A percentile compares a stretch with the other conserved stretches of the same genome.
phyloP scores from a whole-genome alignment of 2,329 filamentous ascomycete species.

The Aspergillus sp. region DNA sequence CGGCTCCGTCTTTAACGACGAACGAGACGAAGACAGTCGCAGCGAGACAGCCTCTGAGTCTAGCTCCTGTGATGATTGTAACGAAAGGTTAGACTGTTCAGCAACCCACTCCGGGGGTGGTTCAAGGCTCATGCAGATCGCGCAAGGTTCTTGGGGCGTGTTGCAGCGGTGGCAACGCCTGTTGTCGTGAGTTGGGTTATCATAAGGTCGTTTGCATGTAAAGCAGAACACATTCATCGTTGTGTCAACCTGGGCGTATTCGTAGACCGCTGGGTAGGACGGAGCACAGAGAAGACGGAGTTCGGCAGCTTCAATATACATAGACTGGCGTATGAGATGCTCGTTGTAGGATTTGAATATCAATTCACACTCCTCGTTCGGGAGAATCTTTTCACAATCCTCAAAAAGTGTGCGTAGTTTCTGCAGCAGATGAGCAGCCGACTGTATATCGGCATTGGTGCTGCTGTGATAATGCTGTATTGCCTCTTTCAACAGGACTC shows the following conservation, averaged over 20 bases:
- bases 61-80: conserved; percentile 11
- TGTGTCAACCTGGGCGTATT: conserved; percentile 55
- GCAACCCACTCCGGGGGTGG: conserved; percentile 40
- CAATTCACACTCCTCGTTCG: conserved; percentile 50
- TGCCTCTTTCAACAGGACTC: conserved; percentile 37
- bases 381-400: conserved; percentile 37
- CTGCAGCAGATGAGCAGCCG: conserved; percentile 41
- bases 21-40: conserved; percentile 46
- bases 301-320: conserved; percentile 50
- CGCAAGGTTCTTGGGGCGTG: conserved; percentile 38
- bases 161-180: conserved; percentile 52
- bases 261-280: conserved; percentile 55
- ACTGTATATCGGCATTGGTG: conserved; percentile 37
- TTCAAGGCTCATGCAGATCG: conserved; percentile 41
- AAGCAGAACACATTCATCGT: conserved; percentile 55
- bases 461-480: conserved; percentile 40
- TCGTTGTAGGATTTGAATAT: conserved; percentile 58
- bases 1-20: conserved; percentile 37
- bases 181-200: conserved; percentile 48
- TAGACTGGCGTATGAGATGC: conserved; percentile 47
- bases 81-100: conserved; percentile 18
- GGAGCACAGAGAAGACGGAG: conserved; percentile 57
- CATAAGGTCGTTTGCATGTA: conserved; percentile 55
- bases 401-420: conserved; percentile 39
- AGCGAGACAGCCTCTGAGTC: conserved; percentile 29